Evolutionary conservation across 805 yeast species (phyloP), one percentile per base, ranked within the genome.

Genomic region (Middelhovenomyces tepae): DNA sequence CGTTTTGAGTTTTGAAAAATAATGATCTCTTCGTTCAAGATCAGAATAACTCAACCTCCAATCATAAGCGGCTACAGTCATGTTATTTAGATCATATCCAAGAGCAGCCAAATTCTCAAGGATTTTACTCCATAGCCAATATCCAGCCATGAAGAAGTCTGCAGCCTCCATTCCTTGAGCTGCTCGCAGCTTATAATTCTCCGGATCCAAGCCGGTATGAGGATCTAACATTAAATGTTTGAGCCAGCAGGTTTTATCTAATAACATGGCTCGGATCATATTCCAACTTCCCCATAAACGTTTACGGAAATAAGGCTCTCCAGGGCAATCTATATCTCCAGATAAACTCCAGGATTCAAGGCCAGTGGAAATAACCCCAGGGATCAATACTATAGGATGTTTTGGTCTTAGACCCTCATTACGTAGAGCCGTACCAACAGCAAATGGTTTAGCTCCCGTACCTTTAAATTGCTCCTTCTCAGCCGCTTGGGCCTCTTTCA

Each of bases 91-190:
- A 30, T 84, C 94, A 57, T 91, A 91, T 0, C 96, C 95, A 40
- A 91, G 73, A 1, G 84, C 96, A 2, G 95, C 94, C 44, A 91
- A 62, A 50, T 91, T 91, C 56, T 89, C 95, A n/a, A 91, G 65
- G 33, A 91, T 73, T 54, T 91, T 91, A 54, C 84, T 85, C 98
- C 98, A 91, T 48, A 91, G 84, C 98, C 98, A 91, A 56, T 91
- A 91, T 0, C 98, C 98, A 3, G 96, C 83, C 57, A 91, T 76
- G 50, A 91, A 91, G 57, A 85, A 91, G 58, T 91, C 98, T 1
- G 95, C 91, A 1, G 95, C 91, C 48, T 87, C 96, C 54, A 91
- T 83, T 0, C 98, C 98, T 54, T 83, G 94, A 1, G 95, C 89
- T 0, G 97, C 93, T 36, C 98, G 65, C 16, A 91, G 53, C 46